Evolutionary conservation across 2,329 filamentous ascomycete species (phyloP), one percentile per base, ranked within the genome.

Genomic region (Escovopsis sp.): DNA sequence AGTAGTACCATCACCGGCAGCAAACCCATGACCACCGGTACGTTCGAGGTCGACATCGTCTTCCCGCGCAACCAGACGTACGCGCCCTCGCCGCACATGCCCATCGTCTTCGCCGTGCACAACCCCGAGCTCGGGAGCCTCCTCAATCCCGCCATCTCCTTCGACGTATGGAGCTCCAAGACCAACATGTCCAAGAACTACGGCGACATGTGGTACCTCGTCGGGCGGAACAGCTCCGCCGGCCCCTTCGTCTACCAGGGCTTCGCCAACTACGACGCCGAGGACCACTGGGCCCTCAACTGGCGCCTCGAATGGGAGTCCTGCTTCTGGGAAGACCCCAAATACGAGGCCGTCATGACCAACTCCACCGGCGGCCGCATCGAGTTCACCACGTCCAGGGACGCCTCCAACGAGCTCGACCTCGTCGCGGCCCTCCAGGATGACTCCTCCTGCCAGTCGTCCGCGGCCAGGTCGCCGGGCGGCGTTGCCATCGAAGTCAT

Each of bases 51-150:
- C 4, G 42, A 43, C 42, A 30, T 43, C 7, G 30, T 43, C 15
- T 43, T 43, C 29, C 42, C 42, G 25, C 42, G 39, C 42, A 43
- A 43, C 30, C 38, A 25, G 25, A 43, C 42, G 9, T 43, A 40
- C 39, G 16, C 32, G 39, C 42, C 42, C 11, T 15, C 33, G n/a
- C 9, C n/a, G 14, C 29, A 35, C 30, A 40, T 41, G 34, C 42
- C 42, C 15, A 37, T 43, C 15, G 25, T 37, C 27, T 27, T 43
- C 41, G 42, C 38, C 15, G 15, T 43, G 7, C 42, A 43, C 33
- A 43, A 43, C 12, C 15, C 32, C 20, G 10, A 16, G 10, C 27
- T 42, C 25, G 40, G 35, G 9, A 2, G 1, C 7, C 9, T 24
- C 34, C 7, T 38, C 8, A 9, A 27, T 14, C 8, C 34, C 14